Base-by-base conservation (phyloP, 495 filamentous ascomycete species). In the Clohesyomyces aquaticus region DNA sequence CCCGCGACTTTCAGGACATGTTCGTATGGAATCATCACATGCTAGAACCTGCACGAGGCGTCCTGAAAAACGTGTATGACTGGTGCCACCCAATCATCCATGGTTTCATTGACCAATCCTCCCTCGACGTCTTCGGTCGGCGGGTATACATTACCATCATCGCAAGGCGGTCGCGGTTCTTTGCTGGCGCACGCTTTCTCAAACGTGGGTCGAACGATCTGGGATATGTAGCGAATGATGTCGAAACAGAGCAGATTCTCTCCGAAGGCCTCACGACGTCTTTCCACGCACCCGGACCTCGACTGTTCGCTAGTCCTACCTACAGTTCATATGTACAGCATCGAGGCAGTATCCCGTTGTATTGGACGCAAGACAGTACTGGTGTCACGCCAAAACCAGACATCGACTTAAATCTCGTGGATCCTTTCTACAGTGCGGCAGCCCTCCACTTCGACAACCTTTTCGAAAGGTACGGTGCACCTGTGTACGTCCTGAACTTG, bases 171-270 rank as follows among this genome's bases (percentile, higher is more conserved):
- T 98, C 95, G 29, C 84, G 95, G 12, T 91, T 88, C 75, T 98
- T 98, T 76, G 94, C 94, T 0, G 94, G 94, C 43, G 94, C 94
- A 23, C 83, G 94, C 2, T 98, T 97, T 66, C 76, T 98, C 53
- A 98, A 98, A 76, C 85, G 94, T 57, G 94, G 94, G 43, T 88
- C 93, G 43, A 98, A 98, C 69, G 95, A 98, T 75, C 69, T 96
- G 57, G 94, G 94, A 21, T 96, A 96, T 75, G 94, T 98, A 53
- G 94, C 94, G 38, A 98, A 98, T 71, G 94, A 98, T 75, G 94
- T 98, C n/a, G 95, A 98, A 76, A 97, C 95, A 4, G 94, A 98
- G 76, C 94, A 98, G 73, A 97, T 98, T 65, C 93, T 98, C 10
- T 92, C 92, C 12, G 95, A 98, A 72, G 87, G 90, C 70, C 77